Percentiles rank a stretch among this genome's conserved stretches.
phyloP scores from a whole-genome alignment of 23 red algal species.

The Gracilariopsis chorda region DNA sequence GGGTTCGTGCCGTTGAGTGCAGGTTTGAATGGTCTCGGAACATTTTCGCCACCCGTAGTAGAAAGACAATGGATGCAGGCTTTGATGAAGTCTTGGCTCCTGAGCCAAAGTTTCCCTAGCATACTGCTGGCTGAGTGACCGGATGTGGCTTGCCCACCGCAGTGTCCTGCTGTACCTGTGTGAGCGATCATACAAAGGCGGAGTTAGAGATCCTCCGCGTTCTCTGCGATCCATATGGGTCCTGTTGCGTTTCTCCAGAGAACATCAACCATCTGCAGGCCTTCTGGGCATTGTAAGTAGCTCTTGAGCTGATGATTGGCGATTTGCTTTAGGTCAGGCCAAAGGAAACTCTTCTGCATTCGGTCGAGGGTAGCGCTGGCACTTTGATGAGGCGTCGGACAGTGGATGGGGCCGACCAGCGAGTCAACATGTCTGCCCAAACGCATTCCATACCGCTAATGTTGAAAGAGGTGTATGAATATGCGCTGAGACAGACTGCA shows the following conservation, averaged over 20 bases:
- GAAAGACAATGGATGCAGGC: conserved; percentile 16
- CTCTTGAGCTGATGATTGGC: neutral
- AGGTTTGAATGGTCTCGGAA: neutral
- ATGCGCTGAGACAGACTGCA: neutral
- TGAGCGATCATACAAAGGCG: conserved; percentile 16
- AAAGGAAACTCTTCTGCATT: neutral
- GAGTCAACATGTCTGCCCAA: neutral
- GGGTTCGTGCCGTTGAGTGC: neutral
- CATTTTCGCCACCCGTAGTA: neutral
- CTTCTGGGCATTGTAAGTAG: neutral
- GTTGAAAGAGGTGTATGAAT: neutral
- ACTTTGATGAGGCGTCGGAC: neutral
- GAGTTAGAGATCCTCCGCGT: neutral
- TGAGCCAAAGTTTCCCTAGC: neutral
- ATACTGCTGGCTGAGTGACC: neutral
- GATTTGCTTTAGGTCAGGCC: neutral
- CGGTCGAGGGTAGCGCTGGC: neutral
- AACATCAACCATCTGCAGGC: neutral
- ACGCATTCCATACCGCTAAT: neutral
- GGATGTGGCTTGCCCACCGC: neutral
- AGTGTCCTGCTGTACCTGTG: neutral
- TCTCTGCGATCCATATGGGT: neutral
- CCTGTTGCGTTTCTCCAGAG: neutral
- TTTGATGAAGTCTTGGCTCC: neutral
- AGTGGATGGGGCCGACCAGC: neutral